phyloP scores from a whole-genome alignment of 1,284 basidiomycete species.

The Gomphus sp. region DNA sequence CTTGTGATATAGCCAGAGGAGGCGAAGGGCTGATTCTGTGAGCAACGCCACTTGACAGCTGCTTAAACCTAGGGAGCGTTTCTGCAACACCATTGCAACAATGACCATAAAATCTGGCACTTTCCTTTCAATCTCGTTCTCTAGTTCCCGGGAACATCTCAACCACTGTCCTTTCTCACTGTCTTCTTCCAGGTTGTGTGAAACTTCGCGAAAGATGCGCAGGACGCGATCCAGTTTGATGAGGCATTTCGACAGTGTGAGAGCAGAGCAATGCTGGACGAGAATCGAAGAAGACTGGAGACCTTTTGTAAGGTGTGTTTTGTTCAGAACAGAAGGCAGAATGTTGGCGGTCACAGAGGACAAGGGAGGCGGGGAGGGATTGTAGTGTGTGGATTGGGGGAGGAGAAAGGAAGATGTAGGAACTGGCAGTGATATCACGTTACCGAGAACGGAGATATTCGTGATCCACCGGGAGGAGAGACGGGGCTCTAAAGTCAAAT shows the following conservation, averaged over 20 bases:
- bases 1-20: slow-evolving; percentile 79
- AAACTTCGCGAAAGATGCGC: slow-evolving; percentile 40
- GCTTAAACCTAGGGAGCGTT: slow-evolving; percentile 10
- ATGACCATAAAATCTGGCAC: slow-evolving; percentile 82
- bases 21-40: slow-evolving; percentile 67
- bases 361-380: slow-evolving; percentile 66
- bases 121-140: slow-evolving; percentile 64
- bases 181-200: slow-evolving; percentile 51
- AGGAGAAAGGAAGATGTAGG: slow-evolving; percentile 58
- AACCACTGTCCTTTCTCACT: slow-evolving; percentile 63
- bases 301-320: slow-evolving; percentile 70
- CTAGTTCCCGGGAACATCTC: slow-evolving; percentile 51
- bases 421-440: slow-evolving; percentile 67
- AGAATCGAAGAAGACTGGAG: slow-evolving; percentile 60
- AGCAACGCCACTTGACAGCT: slow-evolving; percentile 46
- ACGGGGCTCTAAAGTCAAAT: slow-evolving; percentile 76
- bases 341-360: slow-evolving; percentile 63
- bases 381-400: slow-evolving; percentile 33
- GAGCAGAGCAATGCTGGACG: slow-evolving; percentile 76
- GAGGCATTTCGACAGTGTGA: slow-evolving; percentile 65
- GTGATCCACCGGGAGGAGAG: slow-evolving; percentile 85
- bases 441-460: slow-evolving; percentile 75
- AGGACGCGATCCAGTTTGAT: slow-evolving; percentile 57
- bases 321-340: slow-evolving; percentile 63
- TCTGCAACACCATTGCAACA: slow-evolving; percentile 64